Percentiles rank a stretch among this genome's conserved stretches.
phyloP scores from a whole-genome alignment of 768 basidiomycete species.

The Leccinum barrowsii region DNA sequence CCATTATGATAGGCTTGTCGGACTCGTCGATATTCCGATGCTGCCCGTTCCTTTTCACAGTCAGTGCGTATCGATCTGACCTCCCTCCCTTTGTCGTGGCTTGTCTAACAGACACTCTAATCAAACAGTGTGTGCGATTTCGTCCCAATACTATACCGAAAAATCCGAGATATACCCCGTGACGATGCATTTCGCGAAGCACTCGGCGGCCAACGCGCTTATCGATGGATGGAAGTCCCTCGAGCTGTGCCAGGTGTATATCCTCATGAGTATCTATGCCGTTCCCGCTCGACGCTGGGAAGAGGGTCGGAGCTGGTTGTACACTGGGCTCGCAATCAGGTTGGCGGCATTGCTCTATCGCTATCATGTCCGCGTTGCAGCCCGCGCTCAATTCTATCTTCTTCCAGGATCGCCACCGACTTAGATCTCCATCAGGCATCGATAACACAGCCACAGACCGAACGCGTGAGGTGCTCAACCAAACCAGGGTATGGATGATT shows the following conservation, averaged over 20 bases:
- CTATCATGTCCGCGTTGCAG: too few species aligned
- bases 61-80: too few species aligned
- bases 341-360: conserved; percentile 18
- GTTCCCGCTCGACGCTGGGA: conserved; percentile 84
- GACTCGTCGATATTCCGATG: too few species aligned
- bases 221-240: conserved; percentile 42
- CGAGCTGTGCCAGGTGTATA: conserved; percentile 88
- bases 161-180: too few species aligned
- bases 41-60: too few species aligned
- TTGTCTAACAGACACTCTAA: too few species aligned
- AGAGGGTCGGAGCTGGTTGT: conserved; percentile 87
- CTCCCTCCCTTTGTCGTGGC: too few species aligned
- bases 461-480: conserved; percentile 81
- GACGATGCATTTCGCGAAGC: too few species aligned
- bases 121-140: too few species aligned
- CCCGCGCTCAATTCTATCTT: not conserved
- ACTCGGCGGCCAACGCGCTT: too few species aligned
- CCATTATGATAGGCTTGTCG: too few species aligned
- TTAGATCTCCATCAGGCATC: conserved; percentile 76
- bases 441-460: conserved; percentile 57
- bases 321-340: conserved; percentile 85
- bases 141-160: too few species aligned
- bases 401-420: conserved; percentile 75
- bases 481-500: conserved; percentile 85
- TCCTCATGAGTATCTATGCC: conserved; percentile 79